Percentiles rank a stretch among this genome's conserved stretches.
Evolutionary conservation across 2,329 filamentous ascomycete species (phyloP).

Genomic region (Capronia epimyces): DNA sequence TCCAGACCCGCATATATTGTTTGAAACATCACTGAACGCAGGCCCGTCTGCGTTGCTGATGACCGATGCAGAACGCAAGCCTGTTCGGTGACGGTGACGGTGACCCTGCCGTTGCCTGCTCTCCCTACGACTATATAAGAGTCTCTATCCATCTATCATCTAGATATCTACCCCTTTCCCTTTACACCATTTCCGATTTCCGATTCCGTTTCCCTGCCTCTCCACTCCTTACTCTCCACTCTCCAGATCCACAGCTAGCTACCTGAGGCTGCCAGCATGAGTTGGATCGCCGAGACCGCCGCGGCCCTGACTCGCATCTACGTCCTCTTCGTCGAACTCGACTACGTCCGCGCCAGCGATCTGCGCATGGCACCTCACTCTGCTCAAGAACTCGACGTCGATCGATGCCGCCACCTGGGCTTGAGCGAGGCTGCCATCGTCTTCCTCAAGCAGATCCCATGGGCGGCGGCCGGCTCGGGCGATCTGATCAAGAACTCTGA

Average conservation of each 20-base stretch:
- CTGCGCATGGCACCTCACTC: not conserved
- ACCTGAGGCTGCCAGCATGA: not conserved
- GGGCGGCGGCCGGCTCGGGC: not conserved
- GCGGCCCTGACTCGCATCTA: not conserved
- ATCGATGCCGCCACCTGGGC: not conserved
- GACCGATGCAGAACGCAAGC: too few species aligned
- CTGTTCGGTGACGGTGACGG: too few species aligned
- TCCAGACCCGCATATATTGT: too few species aligned
- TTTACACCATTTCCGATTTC: too few species aligned
- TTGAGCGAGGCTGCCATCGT: not conserved
- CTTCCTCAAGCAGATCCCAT: not conserved
- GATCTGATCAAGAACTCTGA: constrained; percentile 1
- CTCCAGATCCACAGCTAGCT: not conserved
- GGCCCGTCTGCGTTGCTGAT: too few species aligned
- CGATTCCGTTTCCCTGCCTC: not conserved
- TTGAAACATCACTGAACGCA: too few species aligned
- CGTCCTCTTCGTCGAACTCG: not conserved
- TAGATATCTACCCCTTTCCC: too few species aligned
- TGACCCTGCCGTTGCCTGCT: too few species aligned
- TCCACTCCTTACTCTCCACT: not conserved
- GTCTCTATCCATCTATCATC: too few species aligned
- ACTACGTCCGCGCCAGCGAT: not conserved
- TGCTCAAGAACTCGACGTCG: not conserved
- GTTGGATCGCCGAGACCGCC: not conserved
- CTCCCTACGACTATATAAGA: too few species aligned